Base-by-base conservation (phyloP, 2,329 filamentous ascomycete genomes). In the Pseudocercospora ulei region DNA sequence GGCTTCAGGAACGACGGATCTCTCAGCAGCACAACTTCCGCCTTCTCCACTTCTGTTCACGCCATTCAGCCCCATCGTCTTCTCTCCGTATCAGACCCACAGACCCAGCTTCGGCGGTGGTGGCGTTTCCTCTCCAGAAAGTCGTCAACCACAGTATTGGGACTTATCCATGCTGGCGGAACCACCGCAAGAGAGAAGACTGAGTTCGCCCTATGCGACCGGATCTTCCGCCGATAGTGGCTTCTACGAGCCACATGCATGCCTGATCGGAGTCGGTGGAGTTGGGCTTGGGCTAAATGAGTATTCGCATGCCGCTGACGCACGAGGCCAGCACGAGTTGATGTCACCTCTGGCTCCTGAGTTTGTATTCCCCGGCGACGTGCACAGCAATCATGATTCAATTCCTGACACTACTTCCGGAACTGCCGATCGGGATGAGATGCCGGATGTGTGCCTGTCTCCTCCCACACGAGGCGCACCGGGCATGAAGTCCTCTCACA, bases 111-210 rank as follows among this genome's bases (percentile, higher is more conserved):
- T 26, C 16, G 25, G 24, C 28, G 35, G 27, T 25, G 27, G 11
- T 17, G 24, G 29, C 20, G 28, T 36, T 37, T 23, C 30, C 23
- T 29, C 30, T 13, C 26, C 35, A 13, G 40, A 43, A 11, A 40
- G 27, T 9, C 39, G 35, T 20, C n/a, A n/a, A 33, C 46, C 49
- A 13, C 51, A 52, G 30, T 56, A 55, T 39, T 57, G 54, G 54
- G 53, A 57, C 30, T 41, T 56, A 7, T 54, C 54, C 17, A 55
- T 55, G 50, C 41, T 56, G 17, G 46, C 43, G 20, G 53, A 55
- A 39, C 30, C 30, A 23, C 30, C 20, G 30, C 30, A 19, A 5
- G 30, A 33, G 30, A 40, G 43, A 25, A 41, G 42, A 22, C 25
- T 34, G 13, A 48, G 49, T 12, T 53, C 48, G 24, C 51, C 49